Evolutionary conservation across 2,329 filamentous ascomycete species (phyloP).

Genomic region (Cryoendolithus antarcticus): DNA sequence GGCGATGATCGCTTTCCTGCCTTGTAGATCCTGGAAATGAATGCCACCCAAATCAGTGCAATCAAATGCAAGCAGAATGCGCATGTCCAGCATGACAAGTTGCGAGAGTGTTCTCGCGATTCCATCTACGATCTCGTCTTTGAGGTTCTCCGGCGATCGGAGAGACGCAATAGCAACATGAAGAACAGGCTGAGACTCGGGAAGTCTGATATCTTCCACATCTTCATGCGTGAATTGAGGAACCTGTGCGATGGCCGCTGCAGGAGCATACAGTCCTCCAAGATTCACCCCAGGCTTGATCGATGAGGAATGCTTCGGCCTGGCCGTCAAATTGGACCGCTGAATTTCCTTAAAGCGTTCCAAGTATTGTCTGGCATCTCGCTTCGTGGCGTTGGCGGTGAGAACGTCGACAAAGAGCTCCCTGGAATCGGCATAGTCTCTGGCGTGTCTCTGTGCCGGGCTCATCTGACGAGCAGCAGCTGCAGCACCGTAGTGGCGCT

Average conservation of each 20-base stretch:
- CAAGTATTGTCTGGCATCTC: conserved; percentile 84
- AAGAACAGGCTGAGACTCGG: conserved; percentile 31
- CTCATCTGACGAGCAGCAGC: conserved; percentile 1
- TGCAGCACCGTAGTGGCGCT: conserved; percentile 3
- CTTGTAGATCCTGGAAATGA: conserved; percentile 3
- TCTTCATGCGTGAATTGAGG: conserved; percentile 47
- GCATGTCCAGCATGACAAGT: conserved; percentile 67
- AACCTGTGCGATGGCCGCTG: conserved; percentile 44
- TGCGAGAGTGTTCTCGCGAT: conserved; percentile 76
- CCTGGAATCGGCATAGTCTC: conserved; percentile 12
- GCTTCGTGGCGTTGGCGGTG: conserved; percentile 78
- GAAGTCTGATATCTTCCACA: conserved; percentile 12
- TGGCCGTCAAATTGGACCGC: conserved; percentile 23
- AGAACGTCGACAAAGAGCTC: conserved; percentile 80
- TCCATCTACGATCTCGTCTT: conserved; percentile 56
- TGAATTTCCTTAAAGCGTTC: conserved; percentile 58
- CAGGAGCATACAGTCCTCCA: conserved; percentile 47
- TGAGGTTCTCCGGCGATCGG: conserved; percentile 56
- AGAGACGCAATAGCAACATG: conserved; percentile 84
- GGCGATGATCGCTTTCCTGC: conserved; percentile 15
- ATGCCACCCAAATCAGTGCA: conserved; percentile 32
- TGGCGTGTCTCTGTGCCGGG: not conserved
- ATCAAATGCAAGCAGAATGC: conserved; percentile 73
- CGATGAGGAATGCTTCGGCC: conserved; percentile 8
- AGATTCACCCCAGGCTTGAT: conserved; percentile 44